These are phyloP conservation scores for Tulasnella sp. DNA, from an alignment of 768 basidiomycete genomes.

Conservation along the genomic window DNA sequence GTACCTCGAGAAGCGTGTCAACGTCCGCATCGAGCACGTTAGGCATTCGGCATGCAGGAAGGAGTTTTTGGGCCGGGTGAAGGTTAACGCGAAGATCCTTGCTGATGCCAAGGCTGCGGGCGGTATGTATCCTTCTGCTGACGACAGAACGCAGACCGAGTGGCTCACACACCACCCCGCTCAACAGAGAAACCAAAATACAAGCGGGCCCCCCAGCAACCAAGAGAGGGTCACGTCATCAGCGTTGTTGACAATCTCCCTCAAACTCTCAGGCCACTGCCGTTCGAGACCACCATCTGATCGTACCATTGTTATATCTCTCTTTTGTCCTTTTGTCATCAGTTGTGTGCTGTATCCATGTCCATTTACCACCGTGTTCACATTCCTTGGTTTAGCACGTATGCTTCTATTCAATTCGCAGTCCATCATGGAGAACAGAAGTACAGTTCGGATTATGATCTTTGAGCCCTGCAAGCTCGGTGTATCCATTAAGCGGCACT, in stretches of 20 bases:
- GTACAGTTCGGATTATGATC: background rate
- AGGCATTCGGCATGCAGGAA: slow-evolving; percentile 95
- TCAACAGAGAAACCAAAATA: slow-evolving; percentile 69
- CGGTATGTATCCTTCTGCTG: slow-evolving; percentile 51
- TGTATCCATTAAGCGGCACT: background rate
- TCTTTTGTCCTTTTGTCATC: slow-evolving; percentile 4
- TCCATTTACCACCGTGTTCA: background rate
- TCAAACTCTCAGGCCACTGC: slow-evolving; percentile 87
- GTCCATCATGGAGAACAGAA: background rate
- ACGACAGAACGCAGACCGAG: slow-evolving; percentile 20
- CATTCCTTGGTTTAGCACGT: background rate
- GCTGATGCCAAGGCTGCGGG: slow-evolving; percentile 86
- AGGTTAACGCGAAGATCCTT: slow-evolving; percentile 81
- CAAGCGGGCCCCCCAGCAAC: slow-evolving; percentile 80
- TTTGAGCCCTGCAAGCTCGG: background rate
- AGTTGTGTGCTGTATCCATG: slow-evolving; percentile 10
- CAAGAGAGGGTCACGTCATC: slow-evolving; percentile 75
- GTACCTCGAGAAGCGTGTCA: slow-evolving; percentile 99
- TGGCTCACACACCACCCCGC: background rate
- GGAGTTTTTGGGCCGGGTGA: slow-evolving; percentile 95
- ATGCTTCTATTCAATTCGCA: background rate
- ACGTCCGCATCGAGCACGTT: slow-evolving; percentile 94
- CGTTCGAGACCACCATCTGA: slow-evolving; percentile 97
- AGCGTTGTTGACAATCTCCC: slow-evolving; percentile 71
- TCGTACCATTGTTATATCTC: slow-evolving; percentile 10